Evolutionary conservation across 345 rosid species (phyloP).

Genomic region (Capsella bursapastoris): DNA sequence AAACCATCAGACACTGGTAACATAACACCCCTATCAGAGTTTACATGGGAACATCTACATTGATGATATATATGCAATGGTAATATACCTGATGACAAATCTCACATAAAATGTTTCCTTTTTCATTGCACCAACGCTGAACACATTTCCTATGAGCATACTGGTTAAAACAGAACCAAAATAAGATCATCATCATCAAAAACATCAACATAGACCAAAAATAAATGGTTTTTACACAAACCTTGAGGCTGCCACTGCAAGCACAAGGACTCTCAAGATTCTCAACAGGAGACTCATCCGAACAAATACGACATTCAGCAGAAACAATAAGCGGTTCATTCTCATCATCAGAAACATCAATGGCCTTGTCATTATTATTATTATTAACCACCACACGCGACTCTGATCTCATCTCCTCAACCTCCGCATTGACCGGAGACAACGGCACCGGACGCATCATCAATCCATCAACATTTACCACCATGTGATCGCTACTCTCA

Average conservation of each 20-base stretch:
- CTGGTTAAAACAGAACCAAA: conserved; percentile 40
- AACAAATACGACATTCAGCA: conserved; percentile 93
- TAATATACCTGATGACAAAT: conserved; percentile 85
- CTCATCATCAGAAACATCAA: conserved; percentile 41
- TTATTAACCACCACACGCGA: conserved; percentile 12
- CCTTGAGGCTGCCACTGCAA: conserved; percentile 94
- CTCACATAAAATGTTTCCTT: conserved; percentile 84
- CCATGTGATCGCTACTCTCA: conserved; percentile 56
- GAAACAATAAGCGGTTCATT: conserved; percentile 73
- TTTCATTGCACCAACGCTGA: conserved; percentile 97
- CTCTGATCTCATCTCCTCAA: conserved; percentile 27
- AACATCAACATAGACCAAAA: background rate
- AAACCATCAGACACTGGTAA: conserved; percentile 20
- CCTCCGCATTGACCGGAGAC: conserved; percentile 34
- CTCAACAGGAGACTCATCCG: conserved; percentile 74
- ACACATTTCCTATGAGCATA: conserved; percentile 93
- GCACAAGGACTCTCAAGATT: conserved; percentile 88
- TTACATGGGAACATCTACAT: conserved; percentile 1
- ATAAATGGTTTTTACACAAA: conserved; percentile 10
- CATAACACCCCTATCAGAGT: background rate
- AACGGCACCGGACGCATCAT: conserved; percentile 44
- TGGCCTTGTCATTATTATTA: conserved; percentile 32
- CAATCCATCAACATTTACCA: conserved; percentile 64
- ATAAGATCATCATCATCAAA: background rate
- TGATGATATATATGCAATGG: background rate